Percentiles rank a stretch among this genome's conserved stretches.
These are phyloP conservation scores for Verticillium tricorpus DNA, from an alignment of 2,329 filamentous ascomycete genomes.

Conservation along the genomic window DNA sequence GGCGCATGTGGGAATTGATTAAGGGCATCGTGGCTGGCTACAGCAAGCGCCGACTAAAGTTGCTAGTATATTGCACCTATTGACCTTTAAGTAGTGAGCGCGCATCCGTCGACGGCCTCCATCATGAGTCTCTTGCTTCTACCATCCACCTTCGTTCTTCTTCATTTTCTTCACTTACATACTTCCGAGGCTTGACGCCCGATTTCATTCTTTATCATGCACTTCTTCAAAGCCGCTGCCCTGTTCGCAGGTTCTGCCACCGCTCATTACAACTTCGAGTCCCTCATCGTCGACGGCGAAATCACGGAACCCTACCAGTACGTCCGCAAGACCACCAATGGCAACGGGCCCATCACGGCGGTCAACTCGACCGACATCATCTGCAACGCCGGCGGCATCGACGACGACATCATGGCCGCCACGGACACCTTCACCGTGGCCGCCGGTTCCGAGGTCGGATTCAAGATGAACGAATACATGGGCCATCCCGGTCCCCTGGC, in stretches of 20 bases:
- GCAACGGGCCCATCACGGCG: conserved; percentile 33
- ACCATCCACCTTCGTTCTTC: too few relatives aligned
- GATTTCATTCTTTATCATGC: too few relatives aligned
- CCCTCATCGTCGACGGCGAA: conserved; percentile 14
- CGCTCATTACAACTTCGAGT: conserved; percentile 14
- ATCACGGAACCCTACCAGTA: conserved; percentile 11
- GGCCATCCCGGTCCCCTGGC: conserved; percentile 31
- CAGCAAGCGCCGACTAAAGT: too few relatives aligned
- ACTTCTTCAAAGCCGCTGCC: conserved; percentile 1
- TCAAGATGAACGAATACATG: conserved; percentile 22
- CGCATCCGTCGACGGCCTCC: too few relatives aligned
- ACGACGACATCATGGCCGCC: conserved; percentile 27
- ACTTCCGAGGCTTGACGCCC: not conserved
- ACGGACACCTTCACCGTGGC: conserved; percentile 29
- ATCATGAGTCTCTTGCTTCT: too few relatives aligned
- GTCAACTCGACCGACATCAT: conserved; percentile 30
- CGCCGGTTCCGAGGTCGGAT: conserved; percentile 32
- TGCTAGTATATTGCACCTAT: too few relatives aligned
- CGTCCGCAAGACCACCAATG: conserved; percentile 12
- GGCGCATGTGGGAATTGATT: too few relatives aligned
- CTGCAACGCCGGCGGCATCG: conserved; percentile 33
- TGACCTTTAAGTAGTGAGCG: too few relatives aligned
- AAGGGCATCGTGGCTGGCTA: too few relatives aligned
- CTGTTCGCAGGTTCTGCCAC: conserved; percentile 8
- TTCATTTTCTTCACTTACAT: too few relatives aligned